Base-by-base conservation (phyloP, 2,329 filamentous ascomycete genomes). In the Cladosporium austrohemisphaericum region DNA sequence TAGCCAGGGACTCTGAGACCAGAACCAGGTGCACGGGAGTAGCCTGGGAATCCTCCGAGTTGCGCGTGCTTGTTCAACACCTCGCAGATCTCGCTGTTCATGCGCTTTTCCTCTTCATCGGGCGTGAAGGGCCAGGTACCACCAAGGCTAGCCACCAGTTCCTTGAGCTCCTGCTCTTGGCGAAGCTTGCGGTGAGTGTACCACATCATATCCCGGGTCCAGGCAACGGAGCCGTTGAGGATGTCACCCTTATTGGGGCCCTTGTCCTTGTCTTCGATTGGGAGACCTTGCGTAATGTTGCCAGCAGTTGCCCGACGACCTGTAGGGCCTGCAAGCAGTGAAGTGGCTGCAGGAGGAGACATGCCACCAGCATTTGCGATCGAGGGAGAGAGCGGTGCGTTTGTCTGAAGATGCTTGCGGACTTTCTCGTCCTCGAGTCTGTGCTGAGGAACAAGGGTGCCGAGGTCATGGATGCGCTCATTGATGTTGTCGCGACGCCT, bases 181-280 rank as follows among this genome's bases (percentile, higher is more conserved):
- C 93, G 85, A 57, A 95, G 78, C 71, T 95, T 95, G 63, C 88
- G 78, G 64, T 95, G 84, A 52, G 95, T 75, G 73, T 94, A 85
- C 93, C 93, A 97, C 89, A 97, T 95, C 45, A 98, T 77, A 71
- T 98, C 93, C 55, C 92, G 83, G 53, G 89, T 96, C 93, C 93
- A 98, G 70, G 89, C 90, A 47, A 97, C 93, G 26, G 92, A 88
- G 23, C 93, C 92, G 64, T 97, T 97, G 60, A 98, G 84, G 52
- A 98, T 97, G 61, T 98, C 93, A 41, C 93, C 93, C 73, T 98
- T 98, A 76, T 97, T 97, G 5, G 93, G 93, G 0, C 93, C 93
- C 66, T 97, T 97, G 72, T 98, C 93, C 68, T 97, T 97, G 59
- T 97, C 93, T 61, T 98, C 93, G 28, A 95, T 80, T 0, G 93